Percentiles rank a stretch among this genome's conserved stretches.
Conservation (phyloP, 2,329 filamentous ascomycete species). For the Pseudogymnoascus destructans region DNA sequence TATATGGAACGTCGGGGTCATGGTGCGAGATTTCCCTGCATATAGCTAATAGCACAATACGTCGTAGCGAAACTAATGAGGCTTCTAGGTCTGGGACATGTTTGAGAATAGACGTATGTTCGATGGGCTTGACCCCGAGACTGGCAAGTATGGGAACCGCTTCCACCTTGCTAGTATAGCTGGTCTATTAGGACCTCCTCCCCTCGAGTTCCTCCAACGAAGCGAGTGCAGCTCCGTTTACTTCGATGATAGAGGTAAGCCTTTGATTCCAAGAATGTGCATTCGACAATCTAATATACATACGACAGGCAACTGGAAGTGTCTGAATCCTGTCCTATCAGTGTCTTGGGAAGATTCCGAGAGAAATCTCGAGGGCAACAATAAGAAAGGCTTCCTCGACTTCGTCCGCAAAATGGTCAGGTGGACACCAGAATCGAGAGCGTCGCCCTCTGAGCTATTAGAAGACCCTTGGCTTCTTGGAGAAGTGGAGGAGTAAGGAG, state of each 20-base stretch:
- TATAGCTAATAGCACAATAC: neutral
- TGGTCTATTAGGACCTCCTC: constrained; percentile 21
- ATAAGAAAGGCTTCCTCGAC: constrained; percentile 18
- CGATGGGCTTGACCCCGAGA: constrained; percentile 17
- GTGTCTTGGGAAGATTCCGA: constrained; percentile 18
- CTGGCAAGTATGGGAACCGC: constrained; percentile 17
- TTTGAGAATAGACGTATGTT: constrained; percentile 19
- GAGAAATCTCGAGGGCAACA: constrained; percentile 16
- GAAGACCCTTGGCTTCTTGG: constrained; percentile 18
- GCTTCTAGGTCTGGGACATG: constrained; percentile 19
- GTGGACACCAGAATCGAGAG: constrained; percentile 19
- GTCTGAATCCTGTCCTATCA: constrained; percentile 16
- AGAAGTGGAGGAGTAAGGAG: constrained; percentile 12
- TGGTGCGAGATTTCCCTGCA: constrained; percentile 20
- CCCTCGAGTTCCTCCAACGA: constrained; percentile 21
- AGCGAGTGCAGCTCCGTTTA: constrained; percentile 18
- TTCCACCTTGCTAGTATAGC: constrained; percentile 22
- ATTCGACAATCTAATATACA: constrained; percentile 16
- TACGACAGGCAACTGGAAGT: constrained; percentile 19
- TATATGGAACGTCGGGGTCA: constrained; percentile 27
- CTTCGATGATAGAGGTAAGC: constrained; percentile 21
- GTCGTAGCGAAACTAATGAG: constrained; percentile 14
- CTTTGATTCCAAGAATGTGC: constrained; percentile 14
- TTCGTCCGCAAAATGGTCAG: constrained; percentile 19
- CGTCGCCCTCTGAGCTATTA: constrained; percentile 17